These are phyloP conservation scores for Pseudotsuga menziesii DNA, from an alignment of 75 land plant genomes.

Conservation along the genomic window DNA sequence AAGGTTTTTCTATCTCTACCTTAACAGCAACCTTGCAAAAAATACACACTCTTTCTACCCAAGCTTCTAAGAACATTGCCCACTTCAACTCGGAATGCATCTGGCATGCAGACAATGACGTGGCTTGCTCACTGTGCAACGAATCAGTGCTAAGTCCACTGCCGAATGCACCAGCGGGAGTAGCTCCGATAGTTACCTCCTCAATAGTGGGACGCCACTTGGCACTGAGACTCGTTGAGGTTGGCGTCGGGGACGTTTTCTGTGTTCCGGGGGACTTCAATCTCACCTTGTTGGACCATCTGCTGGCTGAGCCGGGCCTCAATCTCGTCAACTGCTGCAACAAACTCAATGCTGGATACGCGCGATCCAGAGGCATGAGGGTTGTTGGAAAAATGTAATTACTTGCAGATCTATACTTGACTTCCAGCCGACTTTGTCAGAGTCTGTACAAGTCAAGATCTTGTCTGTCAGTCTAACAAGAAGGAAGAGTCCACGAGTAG, in stretches of 20 bases:
- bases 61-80: too few relatives aligned
- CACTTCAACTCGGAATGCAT: not conserved
- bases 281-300: slow-evolving; percentile 46
- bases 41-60: too few relatives aligned
- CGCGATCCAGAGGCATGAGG: slow-evolving; percentile 41
- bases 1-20: too few relatives aligned
- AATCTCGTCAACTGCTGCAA: slow-evolving; percentile 51
- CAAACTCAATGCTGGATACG: slow-evolving; percentile 69
- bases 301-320: slow-evolving; percentile 40
- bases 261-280: slow-evolving; percentile 64
- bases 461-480: too few relatives aligned
- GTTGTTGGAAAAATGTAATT: too few relatives aligned
- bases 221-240: slow-evolving; percentile 29
- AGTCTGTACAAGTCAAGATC: too few relatives aligned
- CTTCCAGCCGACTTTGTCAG: too few relatives aligned
- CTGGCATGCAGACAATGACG: not conserved
- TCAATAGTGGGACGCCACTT: slow-evolving; percentile 30
- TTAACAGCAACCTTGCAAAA: too few relatives aligned
- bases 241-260: slow-evolving; percentile 49
- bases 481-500: too few relatives aligned
- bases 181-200: too few relatives aligned
- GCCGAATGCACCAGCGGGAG: not conserved
- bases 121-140: not conserved
- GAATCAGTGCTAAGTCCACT: not conserved
- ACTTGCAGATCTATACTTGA: too few relatives aligned